These are phyloP conservation scores for Hymenoscyphus fraxineus DNA, from an alignment of 2,329 filamentous ascomycete genomes.

Conservation along the genomic window DNA sequence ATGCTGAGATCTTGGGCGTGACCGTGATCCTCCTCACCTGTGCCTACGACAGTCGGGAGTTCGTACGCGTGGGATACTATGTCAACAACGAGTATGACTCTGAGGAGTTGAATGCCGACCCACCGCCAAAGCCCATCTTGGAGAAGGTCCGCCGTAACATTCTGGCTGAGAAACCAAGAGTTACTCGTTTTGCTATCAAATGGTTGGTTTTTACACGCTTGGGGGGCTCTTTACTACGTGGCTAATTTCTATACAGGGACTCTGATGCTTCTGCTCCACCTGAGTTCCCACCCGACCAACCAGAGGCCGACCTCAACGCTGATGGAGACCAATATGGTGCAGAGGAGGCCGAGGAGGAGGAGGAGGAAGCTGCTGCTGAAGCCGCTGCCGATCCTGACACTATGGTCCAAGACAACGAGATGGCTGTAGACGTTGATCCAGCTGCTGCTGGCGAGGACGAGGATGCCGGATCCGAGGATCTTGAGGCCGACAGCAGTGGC, in stretches of 20 bases:
- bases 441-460: conserved; percentile 59
- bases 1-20: conserved; percentile 92
- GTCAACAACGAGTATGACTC: conserved; percentile 99
- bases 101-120: conserved; percentile 82
- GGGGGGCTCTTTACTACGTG: conserved; percentile 4
- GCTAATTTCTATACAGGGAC: conserved; percentile 60
- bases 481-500: conserved; percentile 52
- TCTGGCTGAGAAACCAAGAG: conserved; percentile 92
- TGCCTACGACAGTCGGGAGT: conserved; percentile 93
- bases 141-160: conserved; percentile 92
- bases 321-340: conserved; percentile 90
- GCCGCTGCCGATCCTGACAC: conserved; percentile 40
- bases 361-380: conserved; percentile 52
- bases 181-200: conserved; percentile 97
- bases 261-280: conserved; percentile 94
- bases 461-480: conserved; percentile 62
- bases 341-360: conserved; percentile 74
- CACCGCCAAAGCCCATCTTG: conserved; percentile 85
- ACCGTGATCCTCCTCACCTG: conserved; percentile 96
- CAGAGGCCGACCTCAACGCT: conserved; percentile 81
- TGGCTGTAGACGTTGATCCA: conserved; percentile 60
- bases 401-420: conserved; percentile 66
- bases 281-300: conserved; percentile 95
- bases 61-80: conserved; percentile 97
- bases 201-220: conserved; percentile 64